Evolutionary conservation across 2,329 filamentous ascomycete species (phyloP).

Genomic region (Arthrobotrys megalospora): DNA sequence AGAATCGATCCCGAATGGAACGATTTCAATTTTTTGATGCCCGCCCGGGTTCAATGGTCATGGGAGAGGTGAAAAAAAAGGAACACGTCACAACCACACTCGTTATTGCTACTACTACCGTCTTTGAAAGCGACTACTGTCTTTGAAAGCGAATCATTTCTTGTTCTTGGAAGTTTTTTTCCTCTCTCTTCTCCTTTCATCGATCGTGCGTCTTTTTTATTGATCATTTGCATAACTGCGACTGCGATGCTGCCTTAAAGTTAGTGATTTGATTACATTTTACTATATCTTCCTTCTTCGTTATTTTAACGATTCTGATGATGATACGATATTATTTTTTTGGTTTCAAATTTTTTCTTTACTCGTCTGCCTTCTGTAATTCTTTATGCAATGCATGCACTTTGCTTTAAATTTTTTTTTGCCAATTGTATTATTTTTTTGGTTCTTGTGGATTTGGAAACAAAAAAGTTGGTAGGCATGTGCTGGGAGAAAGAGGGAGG

Average conservation of each 20-base stretch:
- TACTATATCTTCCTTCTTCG: background rate
- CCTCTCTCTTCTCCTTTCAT: background rate
- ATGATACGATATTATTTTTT: background rate
- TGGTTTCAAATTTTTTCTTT: background rate
- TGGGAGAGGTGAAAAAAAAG: background rate
- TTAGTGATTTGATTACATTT: background rate
- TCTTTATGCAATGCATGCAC: slow-evolving; percentile 10
- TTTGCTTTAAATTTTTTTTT: background rate
- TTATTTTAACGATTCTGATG: slow-evolving; percentile 8
- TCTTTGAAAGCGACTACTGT: background rate
- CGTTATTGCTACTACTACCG: background rate
- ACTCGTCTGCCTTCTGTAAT: background rate
- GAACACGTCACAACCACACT: slow-evolving; percentile 26
- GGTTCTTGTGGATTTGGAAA: background rate
- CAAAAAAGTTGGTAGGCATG: slow-evolving; percentile 2
- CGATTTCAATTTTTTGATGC: background rate
- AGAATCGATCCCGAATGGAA: slow-evolving; percentile 25
- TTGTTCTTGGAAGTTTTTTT: background rate
- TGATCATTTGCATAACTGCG: slow-evolving; percentile 11
- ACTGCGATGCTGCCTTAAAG: slow-evolving; percentile 30
- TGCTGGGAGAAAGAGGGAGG: background rate
- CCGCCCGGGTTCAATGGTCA: slow-evolving; percentile 15
- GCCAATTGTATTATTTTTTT: background rate
- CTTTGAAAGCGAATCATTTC: background rate
- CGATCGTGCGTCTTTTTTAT: background rate